phyloP scores from a whole-genome alignment of 345 rosid genomes.

The Linum lewisii region DNA sequence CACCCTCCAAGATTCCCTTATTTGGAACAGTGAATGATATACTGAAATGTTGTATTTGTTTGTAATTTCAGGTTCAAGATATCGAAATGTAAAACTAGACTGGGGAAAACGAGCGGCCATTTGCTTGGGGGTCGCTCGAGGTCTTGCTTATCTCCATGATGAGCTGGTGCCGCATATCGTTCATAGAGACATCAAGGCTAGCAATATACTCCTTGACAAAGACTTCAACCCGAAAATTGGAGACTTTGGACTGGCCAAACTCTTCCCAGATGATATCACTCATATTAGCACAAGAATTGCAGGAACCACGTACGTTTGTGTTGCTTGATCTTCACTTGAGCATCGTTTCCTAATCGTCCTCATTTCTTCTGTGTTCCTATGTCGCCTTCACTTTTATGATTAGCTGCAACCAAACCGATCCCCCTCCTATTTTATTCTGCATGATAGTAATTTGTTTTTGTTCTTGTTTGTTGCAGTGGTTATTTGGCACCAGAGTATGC shows the following conservation, averaged over 20 bases:
- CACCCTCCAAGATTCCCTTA: not conserved
- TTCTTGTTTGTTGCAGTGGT: conserved; percentile 38
- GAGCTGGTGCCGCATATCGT: conserved; percentile 75
- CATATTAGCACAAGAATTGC: conserved; percentile 92
- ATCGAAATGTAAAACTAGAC: conserved; percentile 33
- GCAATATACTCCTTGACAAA: conserved; percentile 80
- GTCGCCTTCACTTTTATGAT: no score
- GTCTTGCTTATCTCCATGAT: conserved; percentile 82
- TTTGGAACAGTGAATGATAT: no score
- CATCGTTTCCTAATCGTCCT: not conserved
- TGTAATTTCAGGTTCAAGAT: conserved; percentile 32
- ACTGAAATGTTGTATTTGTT: not conserved
- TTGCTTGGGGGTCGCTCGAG: conserved; percentile 76
- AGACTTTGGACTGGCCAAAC: conserved; percentile 95
- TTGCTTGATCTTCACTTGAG: conserved; percentile 8
- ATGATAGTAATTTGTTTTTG: not conserved
- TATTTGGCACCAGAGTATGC: conserved; percentile 78
- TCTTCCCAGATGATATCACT: conserved; percentile 87
- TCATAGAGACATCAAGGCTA: conserved; percentile 93
- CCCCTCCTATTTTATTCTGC: no score
- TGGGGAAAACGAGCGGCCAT: conserved; percentile 76
- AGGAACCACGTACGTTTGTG: conserved; percentile 70
- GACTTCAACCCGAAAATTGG: conserved; percentile 84
- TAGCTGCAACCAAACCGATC: no score
- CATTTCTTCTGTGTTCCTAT: not conserved